Conservation (phyloP, 2,329 filamentous ascomycete species). For the Macrophomina phaseolina region DNA sequence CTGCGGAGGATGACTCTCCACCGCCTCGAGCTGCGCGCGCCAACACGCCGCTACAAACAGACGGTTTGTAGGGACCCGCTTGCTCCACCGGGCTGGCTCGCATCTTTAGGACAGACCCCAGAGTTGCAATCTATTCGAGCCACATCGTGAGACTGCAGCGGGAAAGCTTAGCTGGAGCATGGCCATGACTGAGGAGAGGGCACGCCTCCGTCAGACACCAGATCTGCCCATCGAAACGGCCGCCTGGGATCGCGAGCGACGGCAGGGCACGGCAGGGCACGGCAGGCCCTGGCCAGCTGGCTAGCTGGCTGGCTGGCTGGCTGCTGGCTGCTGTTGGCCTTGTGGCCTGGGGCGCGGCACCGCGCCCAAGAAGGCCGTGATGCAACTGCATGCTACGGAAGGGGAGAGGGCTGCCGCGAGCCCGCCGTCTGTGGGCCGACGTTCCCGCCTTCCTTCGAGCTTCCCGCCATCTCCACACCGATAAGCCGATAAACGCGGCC, state of each 20-base stretch:
- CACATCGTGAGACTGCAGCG: slow-evolving; percentile 21
- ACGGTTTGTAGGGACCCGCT: slow-evolving; percentile 9
- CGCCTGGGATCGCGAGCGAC: slow-evolving; percentile 7
- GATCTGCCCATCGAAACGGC: slow-evolving; percentile 11
- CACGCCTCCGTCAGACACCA: slow-evolving; percentile 3
- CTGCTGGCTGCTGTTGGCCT: slow-evolving; percentile 9
- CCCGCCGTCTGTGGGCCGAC: slow-evolving; percentile 6
- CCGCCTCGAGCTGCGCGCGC: not conserved
- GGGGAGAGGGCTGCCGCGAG: slow-evolving; percentile 9
- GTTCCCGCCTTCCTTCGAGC: slow-evolving; percentile 13
- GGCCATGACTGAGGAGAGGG: not conserved
- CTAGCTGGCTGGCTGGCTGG: not conserved
- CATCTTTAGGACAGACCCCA: slow-evolving; percentile 8
- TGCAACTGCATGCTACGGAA: slow-evolving; percentile 15
- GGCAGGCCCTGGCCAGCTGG: not conserved
- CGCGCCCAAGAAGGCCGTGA: not conserved
- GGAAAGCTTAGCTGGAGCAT: slow-evolving; percentile 17
- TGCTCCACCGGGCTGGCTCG: slow-evolving; percentile 4
- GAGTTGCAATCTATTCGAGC: slow-evolving; percentile 24
- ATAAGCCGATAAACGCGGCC: slow-evolving; percentile 18
- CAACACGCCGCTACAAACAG: not conserved
- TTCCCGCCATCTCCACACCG: slow-evolving; percentile 2
- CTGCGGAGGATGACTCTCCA: not conserved
- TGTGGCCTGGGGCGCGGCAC: slow-evolving; percentile 21
- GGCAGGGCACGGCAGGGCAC: not conserved